A percentile compares a stretch with the other conserved stretches of the same genome.
These are phyloP conservation scores for Tulasnella sp. DNA, from an alignment of 768 basidiomycete genomes.

Conservation along the genomic window DNA sequence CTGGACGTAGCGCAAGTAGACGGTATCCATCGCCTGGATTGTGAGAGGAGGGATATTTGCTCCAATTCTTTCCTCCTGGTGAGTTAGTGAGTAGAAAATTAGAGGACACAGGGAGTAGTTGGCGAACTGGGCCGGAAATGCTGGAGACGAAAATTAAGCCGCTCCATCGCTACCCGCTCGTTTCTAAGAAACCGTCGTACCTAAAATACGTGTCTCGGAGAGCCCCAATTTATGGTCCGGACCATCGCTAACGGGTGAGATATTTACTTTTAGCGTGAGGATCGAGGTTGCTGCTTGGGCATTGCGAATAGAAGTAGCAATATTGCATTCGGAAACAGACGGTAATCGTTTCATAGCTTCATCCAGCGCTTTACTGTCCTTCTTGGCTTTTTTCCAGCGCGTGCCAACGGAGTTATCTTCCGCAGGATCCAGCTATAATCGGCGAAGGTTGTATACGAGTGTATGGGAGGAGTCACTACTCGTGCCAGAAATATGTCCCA, in stretches of 20 bases:
- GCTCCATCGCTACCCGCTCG: neutral
- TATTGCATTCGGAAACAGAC: neutral
- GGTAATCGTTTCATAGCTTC: neutral
- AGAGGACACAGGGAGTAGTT: neutral
- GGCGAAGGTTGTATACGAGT: too few relatives aligned
- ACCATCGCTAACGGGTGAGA: neutral
- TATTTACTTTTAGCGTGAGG: neutral
- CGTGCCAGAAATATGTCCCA: too few relatives aligned
- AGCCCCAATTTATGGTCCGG: neutral
- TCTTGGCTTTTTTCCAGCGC: neutral
- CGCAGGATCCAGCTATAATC: neutral
- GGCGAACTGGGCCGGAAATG: neutral
- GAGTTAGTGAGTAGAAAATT: neutral
- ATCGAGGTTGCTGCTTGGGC: neutral
- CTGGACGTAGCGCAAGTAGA: neutral
- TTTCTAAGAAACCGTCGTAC: neutral
- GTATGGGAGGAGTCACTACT: neutral
- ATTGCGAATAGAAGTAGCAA: neutral
- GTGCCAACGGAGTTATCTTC: neutral
- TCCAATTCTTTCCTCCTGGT: neutral
- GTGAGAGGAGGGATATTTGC: neutral
- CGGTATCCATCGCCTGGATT: neutral
- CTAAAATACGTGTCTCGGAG: neutral
- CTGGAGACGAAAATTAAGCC: neutral
- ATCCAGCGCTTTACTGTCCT: neutral